Conservation (phyloP, 1,284 basidiomycete species). For the Heterobasidion annosum region DNA sequence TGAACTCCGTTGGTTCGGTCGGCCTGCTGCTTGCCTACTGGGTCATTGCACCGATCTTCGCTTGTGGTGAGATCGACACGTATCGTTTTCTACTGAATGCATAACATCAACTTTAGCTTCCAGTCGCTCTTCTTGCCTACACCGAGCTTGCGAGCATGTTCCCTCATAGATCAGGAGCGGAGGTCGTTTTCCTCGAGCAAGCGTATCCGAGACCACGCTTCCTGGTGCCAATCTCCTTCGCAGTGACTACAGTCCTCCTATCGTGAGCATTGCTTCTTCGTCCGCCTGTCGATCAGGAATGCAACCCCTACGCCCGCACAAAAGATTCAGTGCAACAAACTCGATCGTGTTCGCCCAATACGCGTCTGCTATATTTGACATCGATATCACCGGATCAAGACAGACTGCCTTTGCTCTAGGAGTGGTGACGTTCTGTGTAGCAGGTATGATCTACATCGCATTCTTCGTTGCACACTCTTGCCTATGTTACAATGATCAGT, state of each 20-base stretch:
- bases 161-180: conserved; percentile 38
- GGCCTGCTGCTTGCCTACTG: conserved; percentile 34
- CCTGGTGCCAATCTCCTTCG: conserved; percentile 30
- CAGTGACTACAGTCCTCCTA: conserved; percentile 31
- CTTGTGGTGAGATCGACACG: conserved; percentile 17
- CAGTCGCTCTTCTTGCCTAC: conserved; percentile 10
- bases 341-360: conserved; percentile 21
- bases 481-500: conserved; percentile 8
- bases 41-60: conserved; percentile 29
- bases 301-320: neutral
- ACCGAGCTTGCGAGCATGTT: conserved; percentile 24
- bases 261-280: conserved; percentile 17
- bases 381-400: conserved; percentile 12
- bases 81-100: neutral
- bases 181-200: conserved; percentile 39
- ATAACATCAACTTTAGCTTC: neutral
- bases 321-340: conserved; percentile 17
- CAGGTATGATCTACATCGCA: conserved; percentile 8
- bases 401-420: conserved; percentile 17
- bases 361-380: conserved; percentile 14
- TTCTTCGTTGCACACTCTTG: neutral
- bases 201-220: conserved; percentile 28
- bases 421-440: conserved; percentile 15
- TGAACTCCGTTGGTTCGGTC: conserved; percentile 31
- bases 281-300: neutral